phyloP scores from a whole-genome alignment of 805 yeast genomes.

The Yamadazyma tumulicola region DNA sequence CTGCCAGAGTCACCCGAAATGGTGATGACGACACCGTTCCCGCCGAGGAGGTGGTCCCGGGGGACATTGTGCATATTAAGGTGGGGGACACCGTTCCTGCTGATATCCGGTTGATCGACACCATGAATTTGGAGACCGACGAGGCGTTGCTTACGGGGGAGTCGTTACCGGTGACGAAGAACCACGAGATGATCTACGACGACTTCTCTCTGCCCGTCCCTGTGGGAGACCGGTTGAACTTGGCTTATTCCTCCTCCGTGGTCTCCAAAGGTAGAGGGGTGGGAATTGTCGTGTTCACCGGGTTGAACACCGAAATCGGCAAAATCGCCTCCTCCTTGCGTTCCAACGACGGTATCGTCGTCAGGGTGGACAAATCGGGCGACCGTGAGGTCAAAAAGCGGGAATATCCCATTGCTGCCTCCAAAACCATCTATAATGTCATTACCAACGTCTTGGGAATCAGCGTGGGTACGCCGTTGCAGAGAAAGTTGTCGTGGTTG shows the following conservation, averaged over 20 bases:
- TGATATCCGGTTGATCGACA: slow-evolving; percentile 33
- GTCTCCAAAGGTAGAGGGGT: slow-evolving; percentile 42
- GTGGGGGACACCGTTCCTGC: slow-evolving; percentile 46
- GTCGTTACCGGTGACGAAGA: slow-evolving; percentile 33
- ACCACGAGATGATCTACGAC: slow-evolving; percentile 30
- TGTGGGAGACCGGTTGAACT: slow-evolving; percentile 34
- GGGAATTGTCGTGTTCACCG: slow-evolving; percentile 38
- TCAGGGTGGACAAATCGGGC: slow-evolving; percentile 33
- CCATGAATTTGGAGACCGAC: slow-evolving; percentile 39
- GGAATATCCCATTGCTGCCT: slow-evolving; percentile 32
- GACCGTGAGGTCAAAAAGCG: slow-evolving; percentile 33
- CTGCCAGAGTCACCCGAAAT: slow-evolving; percentile 43
- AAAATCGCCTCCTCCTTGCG: slow-evolving; percentile 35
- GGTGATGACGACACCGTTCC: slow-evolving; percentile 34
- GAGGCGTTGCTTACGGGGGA: slow-evolving; percentile 44
- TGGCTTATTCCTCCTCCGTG: slow-evolving; percentile 34
- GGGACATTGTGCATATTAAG: slow-evolving; percentile 37
- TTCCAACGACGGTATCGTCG: slow-evolving; percentile 19
- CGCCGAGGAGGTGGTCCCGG: slow-evolving; percentile 45
- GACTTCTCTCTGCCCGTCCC: slow-evolving; percentile 35
- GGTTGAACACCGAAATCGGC: slow-evolving; percentile 40
- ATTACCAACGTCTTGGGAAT: slow-evolving; percentile 45
- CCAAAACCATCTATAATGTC: slow-evolving; percentile 40
- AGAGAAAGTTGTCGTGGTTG: slow-evolving; percentile 44
- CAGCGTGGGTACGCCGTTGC: slow-evolving; percentile 45